Evolutionary conservation across 306 rosid genomes (phyloP), one percentile per base, ranked within the genome.

Genomic region (Malus sieversii): DNA sequence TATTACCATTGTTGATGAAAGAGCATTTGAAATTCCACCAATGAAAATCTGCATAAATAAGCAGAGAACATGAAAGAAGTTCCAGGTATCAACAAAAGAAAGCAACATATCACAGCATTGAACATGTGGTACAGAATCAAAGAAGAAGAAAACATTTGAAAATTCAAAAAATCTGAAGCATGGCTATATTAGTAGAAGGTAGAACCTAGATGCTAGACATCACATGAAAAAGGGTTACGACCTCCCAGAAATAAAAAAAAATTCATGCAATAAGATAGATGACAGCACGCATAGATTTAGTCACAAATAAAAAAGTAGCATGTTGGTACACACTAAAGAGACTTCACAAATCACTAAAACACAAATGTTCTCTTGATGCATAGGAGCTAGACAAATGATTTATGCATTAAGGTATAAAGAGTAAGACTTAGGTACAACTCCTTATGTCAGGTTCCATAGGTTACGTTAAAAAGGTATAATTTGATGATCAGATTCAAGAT

Each of bases 1-100:
- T 53, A 69, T 83, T 87, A 95, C 99, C 99, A 92, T 90, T 59
- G 89, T 75, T 9, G 96, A 83, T 57, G 99, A 89, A 77, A 95
- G 77, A 76, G 71, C 79, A 76, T 78, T 86, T 77, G 99, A 88
- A 80, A 95, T 82, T 80, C 99, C 99, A 83, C 97, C 97, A 80
- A 95, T 72, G 78, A 92, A 89, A 77, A 95, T 86, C 99, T 92
- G 92, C 78, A 71, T 45, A 61, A 84, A 86, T 60, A 77, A 20
- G 57, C 19, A 19, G 71, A 29, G 57, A 76, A 40, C 20, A 61
- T 29, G 10, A 22, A 32, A 1, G 51, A 60, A n/a, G 23, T 35
- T 52, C 75, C 27, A 3, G 46, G 48, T 29, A 65, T 57, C 45
- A 53, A 74, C 52, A 14, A 61, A 27, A 30, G 15, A 32, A 75